Base-by-base conservation (phyloP, 495 filamentous ascomycete genomes). In the Aspergillus coremiiformis region DNA sequence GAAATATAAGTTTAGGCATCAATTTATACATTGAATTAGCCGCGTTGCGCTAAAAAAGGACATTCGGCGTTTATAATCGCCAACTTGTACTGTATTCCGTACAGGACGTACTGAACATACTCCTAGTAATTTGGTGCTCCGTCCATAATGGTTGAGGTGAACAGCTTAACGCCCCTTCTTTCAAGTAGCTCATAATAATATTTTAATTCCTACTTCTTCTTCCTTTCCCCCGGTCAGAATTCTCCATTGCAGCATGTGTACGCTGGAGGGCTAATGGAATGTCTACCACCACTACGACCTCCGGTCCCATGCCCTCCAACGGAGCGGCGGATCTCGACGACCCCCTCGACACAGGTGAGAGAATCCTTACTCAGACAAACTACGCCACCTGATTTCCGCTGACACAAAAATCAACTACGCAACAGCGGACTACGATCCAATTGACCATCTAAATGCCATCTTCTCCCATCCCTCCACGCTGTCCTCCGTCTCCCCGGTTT, bases 391-490 rank as follows among this genome's bases (percentile, higher is more conserved):
- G 35, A 51, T 35, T 22, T 11, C 21, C 52, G 44, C 61, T 70
- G 53, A 72, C 37, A 47, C 32, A 23, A 21, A 24, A 8, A 12
- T 33, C 26, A 10, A 49, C 12, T 21, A 14, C 17, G 15, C 9
- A 6, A 9, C 10, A 98, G 94, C 84, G 56, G 85, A 96, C 62
- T 98, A 96, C 72, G 86, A 97, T 65, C 91, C 94, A 44, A 84
- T 96, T 58, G 81, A 88, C 44, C 92, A 98, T 68, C 81, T 97
- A 46, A 97, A 98, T 73, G 74, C 84, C 54, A 84, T 97, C 59
- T 98, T 98, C 75, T 86, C 92, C 37, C 89, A 95, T 66, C 87
- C 90, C 7, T 89, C 87, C 24, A 88, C 90, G 59, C 83, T 97
- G 44, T 83, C 84, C 50, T 86, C 87, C 53, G 84, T 95, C 50